Conservation (phyloP, 768 basidiomycete genomes). For the Strobilomyces dryophilus region DNA sequence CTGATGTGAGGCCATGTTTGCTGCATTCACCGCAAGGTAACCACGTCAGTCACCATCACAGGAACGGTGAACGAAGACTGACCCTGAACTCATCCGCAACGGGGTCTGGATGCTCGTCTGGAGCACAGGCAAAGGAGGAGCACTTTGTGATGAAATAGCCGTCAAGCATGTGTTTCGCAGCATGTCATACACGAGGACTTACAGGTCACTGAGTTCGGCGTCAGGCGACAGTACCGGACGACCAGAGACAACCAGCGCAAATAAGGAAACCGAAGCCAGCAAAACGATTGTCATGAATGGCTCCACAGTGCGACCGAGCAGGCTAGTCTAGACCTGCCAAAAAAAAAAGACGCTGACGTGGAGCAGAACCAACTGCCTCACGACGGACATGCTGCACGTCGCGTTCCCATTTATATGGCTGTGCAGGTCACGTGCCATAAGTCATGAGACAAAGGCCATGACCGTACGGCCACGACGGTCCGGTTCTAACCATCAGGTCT, state of each 20-base stretch:
- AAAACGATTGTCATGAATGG: constrained; percentile 35
- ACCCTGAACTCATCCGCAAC: constrained; percentile 37
- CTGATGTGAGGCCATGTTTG: constrained; percentile 14
- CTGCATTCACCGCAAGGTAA: constrained; percentile 10
- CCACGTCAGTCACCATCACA: constrained; percentile 10
- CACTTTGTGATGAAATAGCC: constrained; percentile 10
- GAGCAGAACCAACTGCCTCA: constrained; percentile 24
- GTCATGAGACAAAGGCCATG: not conserved
- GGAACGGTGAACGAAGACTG: constrained; percentile 16
- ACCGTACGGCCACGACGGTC: constrained; percentile 3
- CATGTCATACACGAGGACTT: constrained; percentile 17
- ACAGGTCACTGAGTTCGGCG: constrained; percentile 25
- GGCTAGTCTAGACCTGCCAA: constrained; percentile 1
- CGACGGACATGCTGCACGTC: constrained; percentile 17
- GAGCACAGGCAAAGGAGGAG: constrained; percentile 16
- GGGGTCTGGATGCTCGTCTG: constrained; percentile 33
- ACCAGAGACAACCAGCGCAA: constrained; percentile 43
- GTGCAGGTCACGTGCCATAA: constrained; percentile 23
- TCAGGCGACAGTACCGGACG: constrained; percentile 33
- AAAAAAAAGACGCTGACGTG: constrained; percentile 7
- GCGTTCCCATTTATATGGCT: constrained; percentile 22
- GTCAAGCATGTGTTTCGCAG: constrained; percentile 13
- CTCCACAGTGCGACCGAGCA: not conserved
- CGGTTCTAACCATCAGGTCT: not conserved
- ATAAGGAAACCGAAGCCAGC: constrained; percentile 36